Evolutionary conservation across 495 filamentous ascomycete species (phyloP).

Genomic region (Aspergillus leporis): DNA sequence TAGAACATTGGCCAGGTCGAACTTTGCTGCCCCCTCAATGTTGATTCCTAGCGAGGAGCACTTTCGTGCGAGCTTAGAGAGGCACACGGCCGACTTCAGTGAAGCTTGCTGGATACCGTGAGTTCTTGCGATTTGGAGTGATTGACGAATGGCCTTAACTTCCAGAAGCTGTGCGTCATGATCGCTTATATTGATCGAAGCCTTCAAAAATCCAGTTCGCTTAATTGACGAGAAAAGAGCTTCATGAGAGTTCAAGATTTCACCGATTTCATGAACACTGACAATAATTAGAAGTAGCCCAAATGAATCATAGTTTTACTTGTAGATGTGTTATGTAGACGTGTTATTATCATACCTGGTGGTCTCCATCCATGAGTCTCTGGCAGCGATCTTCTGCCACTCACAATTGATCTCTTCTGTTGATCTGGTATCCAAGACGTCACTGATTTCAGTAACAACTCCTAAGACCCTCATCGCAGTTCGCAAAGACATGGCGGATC

Average conservation of each 20-base stretch:
- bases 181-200: constrained; percentile 53
- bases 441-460: constrained; percentile 77
- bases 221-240: constrained; percentile 80
- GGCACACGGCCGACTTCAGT: constrained; percentile 75
- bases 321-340: background rate
- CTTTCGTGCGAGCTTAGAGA: constrained; percentile 68
- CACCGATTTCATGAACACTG: constrained; percentile 79
- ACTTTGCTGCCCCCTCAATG: constrained; percentile 68
- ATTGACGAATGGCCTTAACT: constrained; percentile 68
- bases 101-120: constrained; percentile 85
- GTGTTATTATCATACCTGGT: constrained; percentile 55
- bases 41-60: constrained; percentile 69
- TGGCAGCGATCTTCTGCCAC: constrained; percentile 60
- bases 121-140: constrained; percentile 70
- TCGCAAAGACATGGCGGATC: constrained; percentile 61
- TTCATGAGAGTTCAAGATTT: constrained; percentile 78
- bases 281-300: constrained; percentile 9
- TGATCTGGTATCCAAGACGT: constrained; percentile 63
- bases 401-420: constrained; percentile 60
- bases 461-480: constrained; percentile 70
- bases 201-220: constrained; percentile 61
- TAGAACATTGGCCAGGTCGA: constrained; percentile 83
- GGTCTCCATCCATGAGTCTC: constrained; percentile 75
- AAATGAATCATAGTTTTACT: background rate
- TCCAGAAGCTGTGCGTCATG: constrained; percentile 70